Evolutionary conservation across 345 rosid species (phyloP).

Genomic region (Mallotus nudiflorus): DNA sequence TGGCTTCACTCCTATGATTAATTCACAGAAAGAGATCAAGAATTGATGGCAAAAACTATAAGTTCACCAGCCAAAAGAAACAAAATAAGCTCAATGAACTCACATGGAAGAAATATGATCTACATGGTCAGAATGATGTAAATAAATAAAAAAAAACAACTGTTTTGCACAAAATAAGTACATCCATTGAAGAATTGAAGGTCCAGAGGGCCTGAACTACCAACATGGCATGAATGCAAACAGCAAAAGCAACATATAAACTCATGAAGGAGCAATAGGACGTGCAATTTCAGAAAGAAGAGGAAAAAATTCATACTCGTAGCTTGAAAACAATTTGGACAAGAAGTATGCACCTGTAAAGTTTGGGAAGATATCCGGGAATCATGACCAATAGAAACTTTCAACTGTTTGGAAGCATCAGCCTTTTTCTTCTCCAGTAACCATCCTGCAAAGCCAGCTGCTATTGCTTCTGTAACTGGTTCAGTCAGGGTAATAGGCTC

Average conservation of each 20-base stretch:
- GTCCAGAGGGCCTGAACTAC: neutral
- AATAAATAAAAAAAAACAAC: neutral
- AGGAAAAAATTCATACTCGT: neutral
- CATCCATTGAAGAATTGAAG: neutral
- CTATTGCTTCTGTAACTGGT: slow-evolving; percentile 86
- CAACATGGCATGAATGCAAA: neutral
- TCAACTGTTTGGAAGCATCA: slow-evolving; percentile 39
- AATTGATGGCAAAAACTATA: neutral
- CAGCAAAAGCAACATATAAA: neutral
- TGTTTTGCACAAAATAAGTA: neutral
- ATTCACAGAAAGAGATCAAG: neutral
- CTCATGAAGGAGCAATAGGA: neutral
- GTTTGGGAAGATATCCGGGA: slow-evolving; percentile 86
- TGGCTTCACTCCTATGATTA: neutral
- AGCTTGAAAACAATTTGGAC: neutral
- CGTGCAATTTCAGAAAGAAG: neutral
- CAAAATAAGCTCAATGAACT: neutral
- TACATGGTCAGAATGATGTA: neutral
- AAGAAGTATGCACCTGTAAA: slow-evolving; percentile 49
- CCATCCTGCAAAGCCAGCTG: slow-evolving; percentile 93
- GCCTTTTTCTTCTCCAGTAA: slow-evolving; percentile 65
- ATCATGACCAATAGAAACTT: slow-evolving; percentile 90
- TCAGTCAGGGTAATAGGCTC: slow-evolving; percentile 84
- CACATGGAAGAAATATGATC: neutral
- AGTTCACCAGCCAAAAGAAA: neutral